These are phyloP conservation scores for Crithidia brevicula DNA, from an alignment of 208 protist species.

Conservation along the genomic window DNA sequence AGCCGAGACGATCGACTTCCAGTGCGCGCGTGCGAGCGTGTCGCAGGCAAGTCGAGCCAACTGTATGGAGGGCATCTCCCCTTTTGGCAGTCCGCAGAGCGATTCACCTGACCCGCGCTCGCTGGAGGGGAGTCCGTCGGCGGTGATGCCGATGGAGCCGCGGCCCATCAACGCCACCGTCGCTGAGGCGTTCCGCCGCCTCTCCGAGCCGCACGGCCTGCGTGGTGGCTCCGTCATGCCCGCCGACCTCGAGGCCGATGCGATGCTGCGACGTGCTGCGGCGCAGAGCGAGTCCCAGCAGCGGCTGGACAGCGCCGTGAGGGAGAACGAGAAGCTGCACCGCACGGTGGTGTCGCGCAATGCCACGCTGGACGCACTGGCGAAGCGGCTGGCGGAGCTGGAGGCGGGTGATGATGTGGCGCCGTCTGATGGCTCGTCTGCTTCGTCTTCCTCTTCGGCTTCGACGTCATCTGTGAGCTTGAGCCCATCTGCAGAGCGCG, in stretches of 20 bases:
- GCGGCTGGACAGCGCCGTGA: slow-evolving; percentile 42
- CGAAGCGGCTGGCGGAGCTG: slow-evolving; percentile 51
- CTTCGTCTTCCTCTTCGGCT: slow-evolving; percentile 1
- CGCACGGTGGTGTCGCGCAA: slow-evolving; percentile 42
- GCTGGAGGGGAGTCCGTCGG: slow-evolving; percentile 23
- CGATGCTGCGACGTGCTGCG: slow-evolving; percentile 32
- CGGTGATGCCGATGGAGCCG: slow-evolving; percentile 8
- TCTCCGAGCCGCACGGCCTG: slow-evolving; percentile 43
- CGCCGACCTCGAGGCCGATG: slow-evolving; percentile 42
- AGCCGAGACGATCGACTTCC: slow-evolving; percentile 57
- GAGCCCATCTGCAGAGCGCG: slow-evolving; percentile 11
- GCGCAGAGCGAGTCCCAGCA: slow-evolving; percentile 37
- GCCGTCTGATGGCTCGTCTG: not conserved
- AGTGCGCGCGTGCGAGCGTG: slow-evolving; percentile 38
- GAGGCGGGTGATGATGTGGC: slow-evolving; percentile 38
- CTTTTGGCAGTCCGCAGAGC: slow-evolving; percentile 25
- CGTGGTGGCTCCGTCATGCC: slow-evolving; percentile 33
- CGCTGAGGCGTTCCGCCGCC: slow-evolving; percentile 42
- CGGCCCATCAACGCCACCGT: slow-evolving; percentile 13
- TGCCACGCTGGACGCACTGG: slow-evolving; percentile 49
- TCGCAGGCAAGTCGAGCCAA: slow-evolving; percentile 24
- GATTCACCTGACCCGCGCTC: slow-evolving; percentile 36
- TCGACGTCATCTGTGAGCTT: slow-evolving; percentile 18
- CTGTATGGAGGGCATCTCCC: slow-evolving; percentile 31
- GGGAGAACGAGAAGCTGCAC: slow-evolving; percentile 45